These are phyloP conservation scores for Bjerkandera adusta DNA, from an alignment of 1,284 basidiomycete species.

Conservation along the genomic window DNA sequence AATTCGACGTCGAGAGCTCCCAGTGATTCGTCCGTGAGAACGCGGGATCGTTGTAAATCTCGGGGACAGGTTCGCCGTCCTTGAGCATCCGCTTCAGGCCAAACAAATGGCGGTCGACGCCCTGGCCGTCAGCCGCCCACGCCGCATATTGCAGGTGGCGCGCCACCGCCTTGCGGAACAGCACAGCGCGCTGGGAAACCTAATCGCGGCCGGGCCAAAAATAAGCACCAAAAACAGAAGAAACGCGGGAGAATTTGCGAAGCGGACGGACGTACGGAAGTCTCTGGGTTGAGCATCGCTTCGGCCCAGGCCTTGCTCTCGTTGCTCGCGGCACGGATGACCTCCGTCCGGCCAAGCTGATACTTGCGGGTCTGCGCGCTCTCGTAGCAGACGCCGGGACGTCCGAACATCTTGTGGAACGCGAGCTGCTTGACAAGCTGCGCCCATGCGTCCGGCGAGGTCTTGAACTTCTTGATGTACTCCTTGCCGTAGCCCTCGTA, in stretches of 20 bases:
- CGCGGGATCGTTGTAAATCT: conserved; percentile 77
- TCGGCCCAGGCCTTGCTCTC: conserved; percentile 88
- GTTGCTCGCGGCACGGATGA: conserved; percentile 82
- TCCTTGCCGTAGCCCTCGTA: conserved; percentile 93
- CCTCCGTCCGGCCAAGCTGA: conserved; percentile 91
- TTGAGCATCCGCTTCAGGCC: conserved; percentile 85
- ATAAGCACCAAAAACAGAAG: neutral
- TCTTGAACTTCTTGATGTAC: conserved; percentile 85
- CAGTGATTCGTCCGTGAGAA: conserved; percentile 79
- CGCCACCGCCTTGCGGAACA: conserved; percentile 78
- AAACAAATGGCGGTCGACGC: conserved; percentile 95
- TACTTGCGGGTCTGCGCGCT: conserved; percentile 94
- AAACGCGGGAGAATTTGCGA: conserved; percentile 16
- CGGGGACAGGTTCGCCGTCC: conserved; percentile 76
- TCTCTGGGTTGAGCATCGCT: conserved; percentile 74
- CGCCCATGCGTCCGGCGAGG: conserved; percentile 92
- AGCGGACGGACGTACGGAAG: conserved; percentile 41
- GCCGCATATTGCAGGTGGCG: conserved; percentile 87
- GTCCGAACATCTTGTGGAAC: conserved; percentile 82
- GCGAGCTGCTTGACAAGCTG: conserved; percentile 97
- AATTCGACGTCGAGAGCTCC: conserved; percentile 91
- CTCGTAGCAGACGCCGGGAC: conserved; percentile 90
- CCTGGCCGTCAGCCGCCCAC: conserved; percentile 93
- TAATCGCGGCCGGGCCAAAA: conserved; percentile 42
- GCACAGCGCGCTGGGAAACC: conserved; percentile 48